Evolutionary conservation across 1,284 basidiomycete genomes (phyloP).

Genomic region (Marasmius oreades): DNA sequence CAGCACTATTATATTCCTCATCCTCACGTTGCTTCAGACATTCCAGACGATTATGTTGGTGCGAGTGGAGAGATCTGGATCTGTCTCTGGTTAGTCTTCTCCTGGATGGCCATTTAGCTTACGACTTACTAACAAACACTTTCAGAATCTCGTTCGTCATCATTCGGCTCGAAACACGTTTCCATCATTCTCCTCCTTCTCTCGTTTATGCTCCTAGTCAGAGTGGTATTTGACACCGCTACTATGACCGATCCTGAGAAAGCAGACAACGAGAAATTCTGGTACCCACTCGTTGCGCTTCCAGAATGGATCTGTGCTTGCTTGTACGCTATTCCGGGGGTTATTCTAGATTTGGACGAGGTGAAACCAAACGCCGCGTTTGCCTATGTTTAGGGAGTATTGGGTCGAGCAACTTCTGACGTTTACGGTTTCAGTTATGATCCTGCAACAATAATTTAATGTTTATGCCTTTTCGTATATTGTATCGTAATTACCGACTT

Average conservation of each 20-base stretch:
- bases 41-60: constrained; percentile 35
- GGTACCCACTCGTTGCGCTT: constrained; percentile 44
- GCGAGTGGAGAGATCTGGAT: constrained; percentile 19
- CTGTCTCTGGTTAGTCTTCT: constrained; percentile 1
- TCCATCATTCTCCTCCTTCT: constrained; percentile 34
- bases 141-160: constrained; percentile 1
- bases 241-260: constrained; percentile 26
- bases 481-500: too few species aligned
- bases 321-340: constrained; percentile 37
- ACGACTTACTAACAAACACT: background rate
- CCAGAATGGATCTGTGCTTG: constrained; percentile 40
- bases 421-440: too few species aligned
- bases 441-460: too few species aligned
- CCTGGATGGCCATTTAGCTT: background rate
- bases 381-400: too few species aligned
- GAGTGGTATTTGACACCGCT: constrained; percentile 37
- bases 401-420: too few species aligned
- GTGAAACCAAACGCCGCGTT: background rate
- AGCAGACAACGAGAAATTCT: constrained; percentile 38
- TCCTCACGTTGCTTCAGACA: constrained; percentile 36
- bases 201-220: constrained; percentile 35
- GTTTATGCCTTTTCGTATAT: too few species aligned
- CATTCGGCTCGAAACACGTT: constrained; percentile 31
- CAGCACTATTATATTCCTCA: constrained; percentile 43
- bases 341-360: constrained; percentile 31